These are phyloP conservation scores for Penicillium lividum DNA, from an alignment of 495 filamentous ascomycete species.

Conservation along the genomic window DNA sequence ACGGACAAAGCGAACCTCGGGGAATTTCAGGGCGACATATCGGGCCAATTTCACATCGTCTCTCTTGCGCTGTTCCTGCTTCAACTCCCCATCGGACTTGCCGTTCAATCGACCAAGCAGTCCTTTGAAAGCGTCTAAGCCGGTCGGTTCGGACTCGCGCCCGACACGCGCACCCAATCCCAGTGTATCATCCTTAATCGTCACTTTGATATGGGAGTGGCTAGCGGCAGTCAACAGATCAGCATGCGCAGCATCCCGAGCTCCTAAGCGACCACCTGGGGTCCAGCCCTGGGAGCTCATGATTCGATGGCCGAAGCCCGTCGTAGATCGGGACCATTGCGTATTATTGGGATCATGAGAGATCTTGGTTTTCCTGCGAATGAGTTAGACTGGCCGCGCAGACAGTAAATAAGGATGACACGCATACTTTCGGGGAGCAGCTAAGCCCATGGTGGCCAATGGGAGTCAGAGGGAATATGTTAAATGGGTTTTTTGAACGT, in stretches of 20 bases:
- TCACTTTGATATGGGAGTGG: slow-evolving; percentile 73
- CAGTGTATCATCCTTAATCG: slow-evolving; percentile 84
- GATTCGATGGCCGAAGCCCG: slow-evolving; percentile 81
- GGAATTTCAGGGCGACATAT: slow-evolving; percentile 70
- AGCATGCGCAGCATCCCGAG: slow-evolving; percentile 68
- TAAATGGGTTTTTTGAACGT: background rate
- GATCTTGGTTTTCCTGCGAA: slow-evolving; percentile 72
- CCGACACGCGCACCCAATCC: slow-evolving; percentile 79
- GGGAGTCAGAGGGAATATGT: background rate
- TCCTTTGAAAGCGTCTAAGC: slow-evolving; percentile 79
- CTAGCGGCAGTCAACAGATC: slow-evolving; percentile 73
- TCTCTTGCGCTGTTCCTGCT: slow-evolving; percentile 61
- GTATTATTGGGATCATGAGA: slow-evolving; percentile 92
- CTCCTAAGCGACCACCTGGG: slow-evolving; percentile 78
- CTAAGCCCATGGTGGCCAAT: slow-evolving; percentile 65
- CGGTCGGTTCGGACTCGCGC: slow-evolving; percentile 69
- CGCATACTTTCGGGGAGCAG: slow-evolving; percentile 68
- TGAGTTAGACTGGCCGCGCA: background rate
- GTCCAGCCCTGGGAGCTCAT: slow-evolving; percentile 87
- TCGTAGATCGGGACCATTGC: slow-evolving; percentile 79
- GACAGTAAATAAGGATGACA: slow-evolving; percentile 1
- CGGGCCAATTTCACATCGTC: slow-evolving; percentile 64
- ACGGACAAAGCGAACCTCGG: slow-evolving; percentile 74
- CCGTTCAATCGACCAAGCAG: slow-evolving; percentile 88
- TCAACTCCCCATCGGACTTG: slow-evolving; percentile 67